A percentile compares a stretch with the other conserved stretches of the same genome.
Evolutionary conservation across 495 filamentous ascomycete species (phyloP).

Genomic region (Parachaetomium inaequale): DNA sequence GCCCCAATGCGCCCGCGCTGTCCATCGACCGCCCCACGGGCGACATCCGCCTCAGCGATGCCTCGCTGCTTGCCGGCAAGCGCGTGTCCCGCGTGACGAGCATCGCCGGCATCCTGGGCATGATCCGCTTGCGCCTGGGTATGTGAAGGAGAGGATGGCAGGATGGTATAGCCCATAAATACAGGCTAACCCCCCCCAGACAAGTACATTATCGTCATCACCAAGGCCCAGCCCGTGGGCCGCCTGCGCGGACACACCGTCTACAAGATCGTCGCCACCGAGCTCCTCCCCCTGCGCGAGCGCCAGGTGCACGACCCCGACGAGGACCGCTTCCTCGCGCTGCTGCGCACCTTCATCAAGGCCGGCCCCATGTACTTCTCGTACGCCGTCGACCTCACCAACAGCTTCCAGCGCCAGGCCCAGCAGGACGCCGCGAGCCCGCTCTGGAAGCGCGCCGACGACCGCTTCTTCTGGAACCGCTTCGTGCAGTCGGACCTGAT

Average conservation of each 20-base stretch:
- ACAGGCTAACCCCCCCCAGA: constrained; percentile 50
- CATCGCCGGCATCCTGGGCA: constrained; percentile 89
- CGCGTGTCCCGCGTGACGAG: constrained; percentile 71
- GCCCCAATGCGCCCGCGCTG: constrained; percentile 78
- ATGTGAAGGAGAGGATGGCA: constrained; percentile 19
- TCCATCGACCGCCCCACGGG: constrained; percentile 91
- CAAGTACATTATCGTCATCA: constrained; percentile 95
- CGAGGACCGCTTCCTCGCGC: constrained; percentile 80
- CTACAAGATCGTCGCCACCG: constrained; percentile 85
- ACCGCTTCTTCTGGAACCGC: constrained; percentile 98
- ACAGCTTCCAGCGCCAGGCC: constrained; percentile 88
- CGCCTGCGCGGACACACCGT: constrained; percentile 88
- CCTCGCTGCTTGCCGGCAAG: constrained; percentile 66
- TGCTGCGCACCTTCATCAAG: constrained; percentile 75
- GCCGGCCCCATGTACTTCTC: constrained; percentile 95
- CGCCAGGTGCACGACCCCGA: constrained; percentile 85
- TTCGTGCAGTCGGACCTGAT: constrained; percentile 90
- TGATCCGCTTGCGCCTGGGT: constrained; percentile 89
- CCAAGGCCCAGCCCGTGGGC: constrained; percentile 87
- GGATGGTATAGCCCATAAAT: too few relatives aligned
- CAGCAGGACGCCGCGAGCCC: constrained; percentile 63
- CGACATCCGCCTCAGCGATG: constrained; percentile 79
- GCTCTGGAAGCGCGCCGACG: constrained; percentile 89
- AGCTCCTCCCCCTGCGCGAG: constrained; percentile 92
- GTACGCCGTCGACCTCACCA: constrained; percentile 92